A percentile compares a stretch with the other conserved stretches of the same genome.
Conservation (phyloP, 2,329 filamentous ascomycete species). For the Spiromastix sp. region DNA sequence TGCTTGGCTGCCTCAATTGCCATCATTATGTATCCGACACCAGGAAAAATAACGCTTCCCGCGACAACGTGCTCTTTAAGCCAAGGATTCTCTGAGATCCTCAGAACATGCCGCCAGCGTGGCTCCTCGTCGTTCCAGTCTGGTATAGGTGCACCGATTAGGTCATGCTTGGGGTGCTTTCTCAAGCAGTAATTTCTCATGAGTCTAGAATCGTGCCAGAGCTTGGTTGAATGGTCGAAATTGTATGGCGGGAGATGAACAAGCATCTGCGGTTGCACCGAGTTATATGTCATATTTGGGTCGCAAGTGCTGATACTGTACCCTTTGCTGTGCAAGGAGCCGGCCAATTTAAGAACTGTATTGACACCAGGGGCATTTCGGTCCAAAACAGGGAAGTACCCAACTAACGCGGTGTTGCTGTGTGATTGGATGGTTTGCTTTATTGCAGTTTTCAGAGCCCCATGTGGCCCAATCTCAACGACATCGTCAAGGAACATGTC, state of each 20-base stretch:
- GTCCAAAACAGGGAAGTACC: slow-evolving; percentile 18
- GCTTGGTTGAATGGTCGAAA: slow-evolving; percentile 18
- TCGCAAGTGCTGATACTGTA: slow-evolving; percentile 9
- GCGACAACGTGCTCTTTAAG: slow-evolving; percentile 17
- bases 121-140: slow-evolving; percentile 20
- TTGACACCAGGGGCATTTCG: slow-evolving; percentile 15
- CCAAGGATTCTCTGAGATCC: slow-evolving; percentile 22
- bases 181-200: slow-evolving; percentile 18
- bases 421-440: slow-evolving; percentile 4
- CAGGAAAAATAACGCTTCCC: slow-evolving; percentile 16
- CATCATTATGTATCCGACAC: slow-evolving; percentile 21
- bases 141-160: slow-evolving; percentile 20
- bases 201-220: slow-evolving; percentile 19
- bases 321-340: slow-evolving; percentile 13
- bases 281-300: neutral
- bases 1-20: slow-evolving; percentile 20
- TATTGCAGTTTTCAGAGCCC: slow-evolving; percentile 3
- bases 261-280: slow-evolving; percentile 11
- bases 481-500: slow-evolving; percentile 3
- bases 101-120: slow-evolving; percentile 21
- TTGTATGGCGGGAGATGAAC: slow-evolving; percentile 19
- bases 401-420: neutral
- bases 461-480: slow-evolving; percentile 5
- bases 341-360: slow-evolving; percentile 14
- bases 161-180: slow-evolving; percentile 19